These are phyloP conservation scores for Saturnispora sanitii DNA, from an alignment of 805 yeast species.

Conservation along the genomic window DNA sequence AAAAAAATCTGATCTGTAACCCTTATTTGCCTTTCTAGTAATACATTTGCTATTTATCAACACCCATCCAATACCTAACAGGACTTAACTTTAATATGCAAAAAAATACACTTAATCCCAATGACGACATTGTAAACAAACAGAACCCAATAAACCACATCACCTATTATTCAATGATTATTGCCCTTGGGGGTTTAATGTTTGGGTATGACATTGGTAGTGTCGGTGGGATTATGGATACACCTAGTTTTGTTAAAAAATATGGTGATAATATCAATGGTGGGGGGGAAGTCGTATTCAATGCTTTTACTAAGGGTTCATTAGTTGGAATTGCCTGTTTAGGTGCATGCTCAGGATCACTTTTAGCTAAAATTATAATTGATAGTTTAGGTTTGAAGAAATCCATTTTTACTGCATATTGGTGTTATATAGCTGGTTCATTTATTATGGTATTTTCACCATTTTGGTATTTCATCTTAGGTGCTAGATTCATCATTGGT, in stretches of 20 bases:
- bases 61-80: no score
- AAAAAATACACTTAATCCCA: no score
- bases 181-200: conserved; percentile 26
- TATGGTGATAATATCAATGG: conserved; percentile 21
- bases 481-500: conserved; percentile 26
- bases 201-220: conserved; percentile 32
- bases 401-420: conserved; percentile 18
- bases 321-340: conserved; percentile 24
- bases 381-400: conserved; percentile 21
- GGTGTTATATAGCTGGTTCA: conserved; percentile 17
- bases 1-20: no score
- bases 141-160: conserved; percentile 18
- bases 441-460: conserved; percentile 13
- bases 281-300: conserved; percentile 8
- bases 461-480: conserved; percentile 19
- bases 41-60: no score
- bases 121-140: no score
- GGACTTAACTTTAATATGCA: no score
- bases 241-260: conserved; percentile 19
- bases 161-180: conserved; percentile 18
- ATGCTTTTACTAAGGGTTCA: conserved; percentile 23
- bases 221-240: conserved; percentile 27
- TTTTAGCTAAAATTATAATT: conserved; percentile 16
- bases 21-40: no score
- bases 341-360: conserved; percentile 27